A percentile compares a stretch with the other conserved stretches of the same genome.
Evolutionary conservation across 352 stramenopile species (phyloP).

Genomic region (Phytophthora pistaciae): DNA sequence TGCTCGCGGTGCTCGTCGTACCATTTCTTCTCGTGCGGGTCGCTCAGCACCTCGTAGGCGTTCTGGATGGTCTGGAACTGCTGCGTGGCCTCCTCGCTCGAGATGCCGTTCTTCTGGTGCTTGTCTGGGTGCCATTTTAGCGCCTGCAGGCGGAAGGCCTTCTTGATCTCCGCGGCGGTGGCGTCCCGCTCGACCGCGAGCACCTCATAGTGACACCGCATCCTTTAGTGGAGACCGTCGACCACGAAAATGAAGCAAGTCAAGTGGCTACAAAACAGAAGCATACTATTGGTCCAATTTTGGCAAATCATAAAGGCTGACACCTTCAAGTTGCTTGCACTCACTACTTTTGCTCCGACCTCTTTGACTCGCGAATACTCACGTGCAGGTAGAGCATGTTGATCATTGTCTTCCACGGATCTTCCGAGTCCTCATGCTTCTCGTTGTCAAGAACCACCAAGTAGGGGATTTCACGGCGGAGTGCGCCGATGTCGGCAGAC

Average conservation of each 20-base stretch:
- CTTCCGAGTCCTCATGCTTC: constrained; percentile 4
- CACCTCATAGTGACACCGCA: constrained; percentile 90
- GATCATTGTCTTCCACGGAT: constrained; percentile 5
- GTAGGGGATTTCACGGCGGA: constrained; percentile 13
- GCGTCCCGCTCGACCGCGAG: constrained; percentile 70
- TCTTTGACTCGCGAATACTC: constrained; percentile 6
- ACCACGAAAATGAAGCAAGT: too few relatives aligned
- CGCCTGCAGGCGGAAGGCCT: constrained; percentile 79
- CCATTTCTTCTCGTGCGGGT: constrained; percentile 89
- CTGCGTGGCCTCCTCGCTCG: constrained; percentile 77
- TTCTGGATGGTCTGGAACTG: constrained; percentile 89
- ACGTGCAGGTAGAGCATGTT: constrained; percentile 22
- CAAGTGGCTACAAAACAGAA: too few relatives aligned
- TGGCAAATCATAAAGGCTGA: not conserved
- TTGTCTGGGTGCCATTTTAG: constrained; percentile 90
- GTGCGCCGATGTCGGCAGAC: constrained; percentile 11
- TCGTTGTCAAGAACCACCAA: constrained; percentile 12
- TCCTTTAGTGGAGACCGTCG: constrained; percentile 12
- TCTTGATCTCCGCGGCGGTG: constrained; percentile 70
- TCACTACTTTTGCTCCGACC: not conserved
- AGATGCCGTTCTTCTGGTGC: constrained; percentile 78
- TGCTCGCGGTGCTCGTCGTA: constrained; percentile 91
- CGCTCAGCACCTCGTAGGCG: constrained; percentile 88
- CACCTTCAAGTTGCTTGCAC: constrained; percentile 13
- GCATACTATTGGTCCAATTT: not conserved